Base-by-base conservation (phyloP, 2,329 filamentous ascomycete species). In the Graphilbum fragrans region DNA sequence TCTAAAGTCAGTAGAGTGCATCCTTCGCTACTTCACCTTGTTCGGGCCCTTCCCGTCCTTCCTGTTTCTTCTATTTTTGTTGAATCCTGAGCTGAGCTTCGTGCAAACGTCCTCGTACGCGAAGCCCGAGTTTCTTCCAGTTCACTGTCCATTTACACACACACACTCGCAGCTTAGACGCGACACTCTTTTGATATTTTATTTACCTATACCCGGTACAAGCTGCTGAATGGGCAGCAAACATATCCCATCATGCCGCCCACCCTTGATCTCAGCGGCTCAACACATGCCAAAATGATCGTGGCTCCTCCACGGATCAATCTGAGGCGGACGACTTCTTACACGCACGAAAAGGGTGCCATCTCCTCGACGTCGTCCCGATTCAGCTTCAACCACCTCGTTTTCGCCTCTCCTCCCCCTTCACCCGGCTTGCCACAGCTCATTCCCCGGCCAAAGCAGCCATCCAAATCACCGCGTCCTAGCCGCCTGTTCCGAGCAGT, bases 401-500 rank as follows among this genome's bases (percentile, higher is more conserved):
- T 80, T 50, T 79, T 76, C 57, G 78, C 74, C 21, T 70, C 69
- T 2, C 83, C 81, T 21, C 80, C 81, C 4, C 72, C 73, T 27
- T 90, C 80, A 2, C 82, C 81, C 2, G 74, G 75, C 47, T 70
- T 87, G 38, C 84, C 81, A 12, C 77, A 75, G 14, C 67, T 83
- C 41, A 65, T 49, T 12, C 77, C 77, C 14, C 70, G 78, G 46
- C 74, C 76, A 53, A 72, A 78, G 53, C 78, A 80, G 59, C 72
- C 76, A 38, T 66, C 67, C 18, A 62, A 66, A 35, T 63, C 72
- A n/a, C 61, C 72, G 38, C 70, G 71, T 31, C 74, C 73, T 5
- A 74, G 72, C 44, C 67, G 73, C 43, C 62, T 80, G 16, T 57
- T 80, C 45, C 69, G 78, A 38, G 54, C 70, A 8, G 52, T 78